Evolutionary conservation across 345 rosid species (phyloP).

Genomic region (Citrus sinensis): DVS_A1.0 CM039169.1:33235001-33235500

Average conservation of each 20-base stretch:
- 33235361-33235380: slow-evolving; percentile 1
- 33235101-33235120: background rate
- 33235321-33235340: background rate
- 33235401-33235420: slow-evolving; percentile 80
- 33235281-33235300: slow-evolving; percentile 95
- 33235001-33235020: background rate
- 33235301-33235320: slow-evolving; percentile 63
- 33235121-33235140: background rate
- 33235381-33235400: slow-evolving; percentile 13
- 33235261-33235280: slow-evolving; percentile 97
- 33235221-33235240: slow-evolving; percentile 98
- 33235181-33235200: slow-evolving; percentile 55
- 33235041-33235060: background rate
- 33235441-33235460: slow-evolving; percentile 81
- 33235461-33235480: background rate
- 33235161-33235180: background rate
- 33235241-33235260: slow-evolving; percentile 98
- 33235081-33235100: background rate
- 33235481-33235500: background rate
- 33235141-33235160: background rate
- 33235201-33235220: slow-evolving; percentile 81
- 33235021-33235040: background rate
- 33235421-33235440: slow-evolving; percentile 92
- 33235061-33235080: background rate
- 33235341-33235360: background rate